These are phyloP conservation scores for Xenoacremonium recifei DNA, from an alignment of 2,329 filamentous ascomycete genomes.

Conservation along the genomic window DNA sequence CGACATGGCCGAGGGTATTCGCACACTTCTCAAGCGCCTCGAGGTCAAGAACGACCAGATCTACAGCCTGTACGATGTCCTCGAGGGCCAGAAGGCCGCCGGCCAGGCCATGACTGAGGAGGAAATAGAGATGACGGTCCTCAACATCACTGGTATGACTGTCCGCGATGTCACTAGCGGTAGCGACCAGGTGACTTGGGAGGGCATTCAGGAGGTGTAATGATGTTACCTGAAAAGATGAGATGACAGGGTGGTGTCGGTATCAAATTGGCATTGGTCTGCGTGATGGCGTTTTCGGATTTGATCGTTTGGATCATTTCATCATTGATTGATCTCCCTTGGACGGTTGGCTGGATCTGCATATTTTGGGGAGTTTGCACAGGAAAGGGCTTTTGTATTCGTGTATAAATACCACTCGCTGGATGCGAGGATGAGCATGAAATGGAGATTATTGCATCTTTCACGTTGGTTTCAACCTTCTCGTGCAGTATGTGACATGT, in stretches of 20 bases:
- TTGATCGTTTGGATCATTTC: slow-evolving; percentile 7
- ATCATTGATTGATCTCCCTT: too few species aligned
- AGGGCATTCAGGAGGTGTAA: slow-evolving; percentile 35
- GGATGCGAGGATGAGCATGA: slow-evolving; percentile 18
- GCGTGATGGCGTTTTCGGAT: too few species aligned
- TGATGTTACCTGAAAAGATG: slow-evolving; percentile 1
- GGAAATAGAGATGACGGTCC: slow-evolving; percentile 63
- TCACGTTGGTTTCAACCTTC: too few species aligned
- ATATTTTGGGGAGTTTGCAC: slow-evolving; percentile 21
- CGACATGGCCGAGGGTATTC: slow-evolving; percentile 58
- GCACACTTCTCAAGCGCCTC: slow-evolving; percentile 59
- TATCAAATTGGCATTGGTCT: too few species aligned
- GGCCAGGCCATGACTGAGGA: slow-evolving; percentile 62
- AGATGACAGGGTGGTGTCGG: too few species aligned
- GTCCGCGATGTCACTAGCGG: slow-evolving; percentile 37
- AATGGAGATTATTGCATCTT: too few species aligned
- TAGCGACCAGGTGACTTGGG: slow-evolving; percentile 42
- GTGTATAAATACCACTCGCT: slow-evolving; percentile 20
- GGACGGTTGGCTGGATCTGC: slow-evolving; percentile 21
- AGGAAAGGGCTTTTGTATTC: slow-evolving; percentile 12
- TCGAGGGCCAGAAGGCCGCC: slow-evolving; percentile 72
- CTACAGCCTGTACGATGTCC: slow-evolving; percentile 79
- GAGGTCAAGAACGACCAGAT: slow-evolving; percentile 77
- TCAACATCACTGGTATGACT: slow-evolving; percentile 50
- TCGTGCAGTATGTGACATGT: too few species aligned